phyloP scores from a whole-genome alignment of 495 filamentous ascomycete genomes.

The Xylaria palmicola region DNA sequence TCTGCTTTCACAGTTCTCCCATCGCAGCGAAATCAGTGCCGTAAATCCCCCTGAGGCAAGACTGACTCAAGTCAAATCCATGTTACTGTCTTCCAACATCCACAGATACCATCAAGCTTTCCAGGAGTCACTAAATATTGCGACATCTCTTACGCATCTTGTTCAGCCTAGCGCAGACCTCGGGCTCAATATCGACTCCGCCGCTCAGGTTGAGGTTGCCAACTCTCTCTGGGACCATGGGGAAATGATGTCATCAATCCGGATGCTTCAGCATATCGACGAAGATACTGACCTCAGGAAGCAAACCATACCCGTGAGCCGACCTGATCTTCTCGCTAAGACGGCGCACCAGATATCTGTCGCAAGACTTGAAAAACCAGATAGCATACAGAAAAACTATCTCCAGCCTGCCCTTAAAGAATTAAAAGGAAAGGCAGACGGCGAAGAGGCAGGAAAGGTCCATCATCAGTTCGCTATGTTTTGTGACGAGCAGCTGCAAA shows the following conservation, averaged over 20 bases:
- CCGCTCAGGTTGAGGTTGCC: slow-evolving; percentile 73
- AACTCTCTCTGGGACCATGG: slow-evolving; percentile 94
- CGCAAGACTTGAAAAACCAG: slow-evolving; percentile 88
- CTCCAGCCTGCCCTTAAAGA: slow-evolving; percentile 79
- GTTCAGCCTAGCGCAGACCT: slow-evolving; percentile 62
- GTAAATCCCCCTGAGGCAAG: slow-evolving; percentile 61
- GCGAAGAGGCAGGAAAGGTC: slow-evolving; percentile 78
- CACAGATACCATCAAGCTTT: slow-evolving; percentile 74
- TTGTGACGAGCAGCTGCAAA: slow-evolving; percentile 89
- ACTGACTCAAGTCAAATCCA: slow-evolving; percentile 66
- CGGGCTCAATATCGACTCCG: slow-evolving; percentile 73
- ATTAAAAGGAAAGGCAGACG: slow-evolving; percentile 64
- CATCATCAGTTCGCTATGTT: slow-evolving; percentile 94
- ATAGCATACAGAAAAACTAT: slow-evolving; percentile 81
- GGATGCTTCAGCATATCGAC: slow-evolving; percentile 76
- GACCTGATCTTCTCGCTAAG: slow-evolving; percentile 79
- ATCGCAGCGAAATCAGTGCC: slow-evolving; percentile 58
- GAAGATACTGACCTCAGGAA: slow-evolving; percentile 60
- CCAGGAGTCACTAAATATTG: slow-evolving; percentile 81
- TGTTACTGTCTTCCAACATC: slow-evolving; percentile 71
- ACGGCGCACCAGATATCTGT: slow-evolving; percentile 86
- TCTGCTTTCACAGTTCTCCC: slow-evolving; percentile 65
- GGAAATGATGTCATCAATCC: slow-evolving; percentile 86
- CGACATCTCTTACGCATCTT: slow-evolving; percentile 75
- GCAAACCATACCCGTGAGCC: slow-evolving; percentile 71